Evolutionary conservation across 257 asterid genomes (phyloP).

Genomic region (Solanum paucissectum): DNA sequence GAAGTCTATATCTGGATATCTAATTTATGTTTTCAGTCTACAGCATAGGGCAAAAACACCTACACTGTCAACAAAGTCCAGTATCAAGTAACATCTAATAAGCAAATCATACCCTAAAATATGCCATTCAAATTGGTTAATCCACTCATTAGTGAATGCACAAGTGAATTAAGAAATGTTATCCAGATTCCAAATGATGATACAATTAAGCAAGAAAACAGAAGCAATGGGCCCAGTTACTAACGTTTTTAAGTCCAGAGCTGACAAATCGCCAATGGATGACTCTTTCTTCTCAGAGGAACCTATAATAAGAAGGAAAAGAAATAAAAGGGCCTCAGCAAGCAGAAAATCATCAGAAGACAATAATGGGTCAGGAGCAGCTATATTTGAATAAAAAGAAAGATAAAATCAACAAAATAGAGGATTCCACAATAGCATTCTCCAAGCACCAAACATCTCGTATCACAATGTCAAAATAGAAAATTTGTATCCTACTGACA

Average conservation of each 20-base stretch:
- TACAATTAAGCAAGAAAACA: background rate
- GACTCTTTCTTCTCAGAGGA: constrained; percentile 53
- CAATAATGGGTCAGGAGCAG: background rate
- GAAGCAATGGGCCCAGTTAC: background rate
- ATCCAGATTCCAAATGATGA: background rate
- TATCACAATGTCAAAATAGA: background rate
- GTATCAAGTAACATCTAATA: background rate
- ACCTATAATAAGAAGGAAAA: constrained; percentile 23
- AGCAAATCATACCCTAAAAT: background rate
- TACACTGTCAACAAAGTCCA: background rate
- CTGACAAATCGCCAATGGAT: constrained; percentile 56
- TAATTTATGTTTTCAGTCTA: background rate
- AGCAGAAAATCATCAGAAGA: background rate
- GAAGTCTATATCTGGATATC: background rate
- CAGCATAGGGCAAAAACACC: background rate
- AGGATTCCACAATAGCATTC: background rate
- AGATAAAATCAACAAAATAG: background rate
- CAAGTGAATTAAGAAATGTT: background rate
- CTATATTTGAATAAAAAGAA: background rate
- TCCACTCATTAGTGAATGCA: background rate
- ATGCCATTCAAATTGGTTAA: background rate
- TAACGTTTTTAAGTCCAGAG: constrained; percentile 71
- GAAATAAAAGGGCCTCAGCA: constrained; percentile 5
- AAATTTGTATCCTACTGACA: background rate
- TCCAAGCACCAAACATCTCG: background rate